Evolutionary conservation across 1,284 basidiomycete species (phyloP), one percentile per base, ranked within the genome.

Genomic region (Mixia osmundae): DNA sequence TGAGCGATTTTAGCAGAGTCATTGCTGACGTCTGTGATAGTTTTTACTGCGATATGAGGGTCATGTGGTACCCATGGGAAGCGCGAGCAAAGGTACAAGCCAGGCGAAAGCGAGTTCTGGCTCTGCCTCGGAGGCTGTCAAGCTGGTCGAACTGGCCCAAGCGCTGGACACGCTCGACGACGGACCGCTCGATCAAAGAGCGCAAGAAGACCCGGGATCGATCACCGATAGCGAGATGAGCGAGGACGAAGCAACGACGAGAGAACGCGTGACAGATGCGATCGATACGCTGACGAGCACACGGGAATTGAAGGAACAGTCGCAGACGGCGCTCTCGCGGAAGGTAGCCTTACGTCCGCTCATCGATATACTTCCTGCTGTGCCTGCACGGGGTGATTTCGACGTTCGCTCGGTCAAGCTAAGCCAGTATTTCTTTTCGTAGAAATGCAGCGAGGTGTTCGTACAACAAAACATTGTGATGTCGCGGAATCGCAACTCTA

Each of bases 351-450:
- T 47, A 18, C 53, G 89, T 41, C 64, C 71, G 44, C 59, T 97
- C 25, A 59, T 63, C 21, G 75, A 79, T 47, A 50, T 89, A 44
- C 55, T 97, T 11, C 87, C 87, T 0, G 70, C 73, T 1, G 58
- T 87, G 16, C 89, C 89, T 1, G 57, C 70, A 53, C 80, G 82
- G 61, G 91, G 89, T 41, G 62, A 66, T 39, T 95, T 97, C 55
- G 69, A 85, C 49, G 82, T 99, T 42, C 63, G 70, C 51, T 67
- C 66, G 44, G 87, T 95, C 58, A 72, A 74, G 53, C 57, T 70
- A 33, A 79, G 75, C 28, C 63, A 66, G 31, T 94, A 91, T 58
- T 94, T 94, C 68, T 91, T 89, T 64, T 79, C 78, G 33, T 82
- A 63, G 56, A 26, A 26, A n/a, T n/a, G n/a, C n/a, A n/a, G n/a